Evolutionary conservation across 2,329 filamentous ascomycete species (phyloP), one percentile per base, ranked within the genome.

Genomic region (Fusarium palustre): DNA sequence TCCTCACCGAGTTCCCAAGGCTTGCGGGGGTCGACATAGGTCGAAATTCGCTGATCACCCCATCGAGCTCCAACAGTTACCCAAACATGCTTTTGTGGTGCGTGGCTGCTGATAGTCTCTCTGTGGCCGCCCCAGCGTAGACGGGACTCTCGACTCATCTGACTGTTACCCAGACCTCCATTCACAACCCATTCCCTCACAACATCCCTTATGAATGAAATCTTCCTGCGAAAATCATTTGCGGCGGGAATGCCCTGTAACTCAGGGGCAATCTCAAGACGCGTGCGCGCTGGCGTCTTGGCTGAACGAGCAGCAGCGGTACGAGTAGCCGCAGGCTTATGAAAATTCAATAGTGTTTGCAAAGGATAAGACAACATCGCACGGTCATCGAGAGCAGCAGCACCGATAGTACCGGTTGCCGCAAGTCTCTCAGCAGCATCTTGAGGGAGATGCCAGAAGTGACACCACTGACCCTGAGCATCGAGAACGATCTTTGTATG

Each of bases 401-500:
- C 87, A 48, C 88, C 87, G 52, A 93, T 87, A n/a, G 88, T 87
- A 58, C 90, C 90, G 3, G 88, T 88, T 31, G 84, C 80, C 5
- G 87, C 84, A 13, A 95, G 86, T 39, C 88, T 86, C 68, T 87
- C 83, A 4, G 91, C 89, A 1, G 91, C 92, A 61, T 91, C 88
- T n/a, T 88, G 82, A 0, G 91, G 88, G 22, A 94, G 87, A 74
- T 92, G 90, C 81, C 92, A 92, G 76, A 94, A 93, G 76, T 92
- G 91, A 71, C 91, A 91, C 84, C 89, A 91, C n/a, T 2, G 86
- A 88, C n/a, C 91, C 92, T 31, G 91, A 87, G 1, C 82, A 60
- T 93, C 92, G 28, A 96, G 81, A 15, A 95, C 90, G 56, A 96
- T 87, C 80, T 96, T 96, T 62, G 92, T 95, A 78, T 96, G 92